A percentile compares a stretch with the other conserved stretches of the same genome.
Conservation (phyloP, 2,329 filamentous ascomycete genomes). For the Penicillium aurantiogriseum region DNA sequence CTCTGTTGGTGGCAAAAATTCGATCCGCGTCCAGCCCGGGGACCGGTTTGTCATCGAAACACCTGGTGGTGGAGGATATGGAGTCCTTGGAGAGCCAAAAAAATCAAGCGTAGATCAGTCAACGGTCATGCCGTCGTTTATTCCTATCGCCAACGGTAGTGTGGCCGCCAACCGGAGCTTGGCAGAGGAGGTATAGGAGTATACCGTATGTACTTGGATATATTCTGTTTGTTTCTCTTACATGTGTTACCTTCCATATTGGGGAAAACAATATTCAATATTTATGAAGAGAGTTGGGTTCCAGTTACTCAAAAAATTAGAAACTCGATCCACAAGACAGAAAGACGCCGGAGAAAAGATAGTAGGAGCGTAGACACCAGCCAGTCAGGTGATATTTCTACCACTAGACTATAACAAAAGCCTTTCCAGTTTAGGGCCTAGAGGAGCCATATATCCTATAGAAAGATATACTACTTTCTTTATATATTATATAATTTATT, state of each 20-base stretch:
- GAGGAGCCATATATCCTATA: no score
- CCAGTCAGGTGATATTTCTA: no score
- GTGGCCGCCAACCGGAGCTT: slow-evolving; percentile 1
- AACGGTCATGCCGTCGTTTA: neutral
- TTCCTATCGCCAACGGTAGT: slow-evolving; percentile 6
- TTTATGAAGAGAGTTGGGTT: no score
- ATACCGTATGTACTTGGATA: neutral
- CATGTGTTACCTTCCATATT: no score
- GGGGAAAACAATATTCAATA: neutral
- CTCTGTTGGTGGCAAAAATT: slow-evolving; percentile 20
- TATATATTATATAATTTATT: no score
- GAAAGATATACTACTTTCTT: no score
- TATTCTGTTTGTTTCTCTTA: neutral
- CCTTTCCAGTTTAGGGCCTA: no score
- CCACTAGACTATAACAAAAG: no score
- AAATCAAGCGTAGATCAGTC: neutral
- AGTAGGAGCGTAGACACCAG: no score
- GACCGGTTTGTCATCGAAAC: slow-evolving; percentile 22
- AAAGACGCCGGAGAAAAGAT: no score
- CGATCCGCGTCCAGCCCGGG: slow-evolving; percentile 17
- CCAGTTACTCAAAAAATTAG: no score
- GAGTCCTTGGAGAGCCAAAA: neutral
- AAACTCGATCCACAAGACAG: no score
- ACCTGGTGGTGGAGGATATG: slow-evolving; percentile 17
- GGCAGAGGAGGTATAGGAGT: slow-evolving; percentile 3